A percentile compares a stretch with the other conserved stretches of the same genome.
phyloP scores from a whole-genome alignment of 2,329 filamentous ascomycete species.

The Didymella segeticola region DNA sequence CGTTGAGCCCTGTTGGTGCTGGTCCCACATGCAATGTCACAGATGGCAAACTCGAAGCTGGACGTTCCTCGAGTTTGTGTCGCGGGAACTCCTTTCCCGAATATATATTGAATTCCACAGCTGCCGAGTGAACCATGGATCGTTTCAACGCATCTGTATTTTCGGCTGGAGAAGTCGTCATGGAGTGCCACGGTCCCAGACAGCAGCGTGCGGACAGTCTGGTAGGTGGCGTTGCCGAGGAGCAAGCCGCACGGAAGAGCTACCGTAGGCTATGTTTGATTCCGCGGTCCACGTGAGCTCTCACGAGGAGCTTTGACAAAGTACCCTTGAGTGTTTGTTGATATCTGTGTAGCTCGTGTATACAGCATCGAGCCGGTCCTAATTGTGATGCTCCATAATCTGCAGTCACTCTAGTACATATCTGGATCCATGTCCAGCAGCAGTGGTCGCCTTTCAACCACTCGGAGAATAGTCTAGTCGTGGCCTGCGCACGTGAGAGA shows the following conservation, averaged over 20 bases:
- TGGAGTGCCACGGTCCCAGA: constrained; percentile 1
- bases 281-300: neutral
- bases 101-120: neutral
- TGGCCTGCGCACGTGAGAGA: too few relatives aligned
- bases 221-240: constrained; percentile 13
- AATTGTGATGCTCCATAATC: neutral
- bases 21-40: neutral
- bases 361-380: neutral
- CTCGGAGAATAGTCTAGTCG: too few relatives aligned
- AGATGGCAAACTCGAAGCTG: neutral
- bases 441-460: too few relatives aligned
- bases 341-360: neutral
- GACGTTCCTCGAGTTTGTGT: neutral
- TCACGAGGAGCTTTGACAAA: neutral
- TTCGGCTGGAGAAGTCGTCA: constrained; percentile 4
- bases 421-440: too few relatives aligned
- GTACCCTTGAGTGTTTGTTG: neutral
- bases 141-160: neutral
- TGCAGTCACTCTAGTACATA: too few relatives aligned
- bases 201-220: neutral
- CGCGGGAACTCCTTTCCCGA: neutral
- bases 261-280: neutral
- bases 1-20: neutral
- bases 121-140: constrained; percentile 9
- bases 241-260: constrained; percentile 1